Conservation (phyloP, 164 flowering plant genomes). For the Nymphaea colorata region DNA sequence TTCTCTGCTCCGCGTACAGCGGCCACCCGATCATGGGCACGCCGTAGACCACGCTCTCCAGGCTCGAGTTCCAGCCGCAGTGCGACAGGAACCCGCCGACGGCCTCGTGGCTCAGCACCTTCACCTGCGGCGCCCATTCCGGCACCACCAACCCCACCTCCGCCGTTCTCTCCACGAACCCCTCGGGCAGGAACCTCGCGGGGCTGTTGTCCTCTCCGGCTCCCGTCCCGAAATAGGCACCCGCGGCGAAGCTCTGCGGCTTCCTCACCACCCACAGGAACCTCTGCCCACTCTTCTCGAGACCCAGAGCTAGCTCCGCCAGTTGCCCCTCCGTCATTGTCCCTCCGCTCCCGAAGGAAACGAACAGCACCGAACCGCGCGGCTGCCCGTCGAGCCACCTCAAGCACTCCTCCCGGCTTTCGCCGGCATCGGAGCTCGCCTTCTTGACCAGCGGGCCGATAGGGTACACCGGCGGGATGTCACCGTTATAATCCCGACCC, state of each 20-base stretch:
- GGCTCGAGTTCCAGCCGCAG: conserved; percentile 39
- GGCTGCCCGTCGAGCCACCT: conserved; percentile 35
- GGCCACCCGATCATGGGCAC: conserved; percentile 42
- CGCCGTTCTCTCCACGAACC: conserved; percentile 24
- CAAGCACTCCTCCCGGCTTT: conserved; percentile 11
- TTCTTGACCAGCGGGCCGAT: conserved; percentile 24
- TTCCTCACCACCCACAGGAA: conserved; percentile 32
- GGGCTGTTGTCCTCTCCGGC: conserved; percentile 1
- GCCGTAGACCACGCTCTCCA: conserved; percentile 25
- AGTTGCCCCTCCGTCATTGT: conserved; percentile 22
- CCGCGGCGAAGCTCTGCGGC: conserved; percentile 14
- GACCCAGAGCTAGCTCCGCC: conserved; percentile 24
- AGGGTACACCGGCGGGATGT: conserved; percentile 18
- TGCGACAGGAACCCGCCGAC: conserved; percentile 34
- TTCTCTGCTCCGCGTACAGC: conserved; percentile 31
- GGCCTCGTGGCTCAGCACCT: conserved; percentile 21
- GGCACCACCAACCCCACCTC: conserved; percentile 22
- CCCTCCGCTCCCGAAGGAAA: conserved; percentile 37
- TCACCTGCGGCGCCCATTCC: conserved; percentile 34
- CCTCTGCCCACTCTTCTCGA: conserved; percentile 30
- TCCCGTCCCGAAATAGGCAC: conserved; percentile 11
- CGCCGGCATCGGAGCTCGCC: not conserved
- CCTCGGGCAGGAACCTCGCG: conserved; percentile 16
- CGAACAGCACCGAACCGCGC: conserved; percentile 21
- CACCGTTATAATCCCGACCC: not conserved